Evolutionary conservation across 108 stramenopile species (phyloP).

Genomic region (Skeletonema costatum): DNA sequence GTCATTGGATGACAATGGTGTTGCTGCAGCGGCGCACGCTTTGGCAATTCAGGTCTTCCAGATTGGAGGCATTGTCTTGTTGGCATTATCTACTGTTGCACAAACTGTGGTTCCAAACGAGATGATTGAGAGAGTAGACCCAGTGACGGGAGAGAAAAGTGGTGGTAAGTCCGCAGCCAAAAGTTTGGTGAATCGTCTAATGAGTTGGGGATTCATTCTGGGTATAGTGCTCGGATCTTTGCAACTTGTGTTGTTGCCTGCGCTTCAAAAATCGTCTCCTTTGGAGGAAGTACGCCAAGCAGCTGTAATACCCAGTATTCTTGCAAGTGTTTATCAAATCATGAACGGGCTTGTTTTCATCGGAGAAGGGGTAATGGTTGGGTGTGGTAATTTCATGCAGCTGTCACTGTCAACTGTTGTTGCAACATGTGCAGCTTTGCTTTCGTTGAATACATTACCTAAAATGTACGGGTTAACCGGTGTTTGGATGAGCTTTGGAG

Average conservation of each 20-base stretch:
- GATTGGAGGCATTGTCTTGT: conserved; percentile 82
- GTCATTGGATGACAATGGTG: conserved; percentile 80
- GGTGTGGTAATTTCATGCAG: conserved; percentile 70
- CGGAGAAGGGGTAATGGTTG: conserved; percentile 81
- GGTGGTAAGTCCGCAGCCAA: conserved; percentile 71
- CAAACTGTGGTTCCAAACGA: conserved; percentile 85
- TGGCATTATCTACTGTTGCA: conserved; percentile 83
- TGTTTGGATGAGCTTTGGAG: conserved; percentile 87
- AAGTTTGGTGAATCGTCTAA: conserved; percentile 72
- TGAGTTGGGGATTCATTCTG: conserved; percentile 84
- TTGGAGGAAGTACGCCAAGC: conserved; percentile 83
- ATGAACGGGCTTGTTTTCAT: conserved; percentile 90
- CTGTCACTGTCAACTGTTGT: conserved; percentile 73
- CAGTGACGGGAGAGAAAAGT: conserved; percentile 39
- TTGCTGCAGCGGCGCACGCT: conserved; percentile 85
- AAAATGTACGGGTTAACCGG: conserved; percentile 71
- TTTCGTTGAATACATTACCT: conserved; percentile 71
- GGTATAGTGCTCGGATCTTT: conserved; percentile 67
- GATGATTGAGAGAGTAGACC: conserved; percentile 69
- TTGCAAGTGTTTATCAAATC: conserved; percentile 82
- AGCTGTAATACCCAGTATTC: conserved; percentile 73
- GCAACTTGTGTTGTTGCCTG: conserved; percentile 76
- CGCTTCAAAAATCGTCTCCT: conserved; percentile 76
- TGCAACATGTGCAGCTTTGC: conserved; percentile 72
- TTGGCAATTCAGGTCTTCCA: conserved; percentile 90